Base-by-base conservation (phyloP, 768 basidiomycete species). In the Suillus brevipes region DNA sequence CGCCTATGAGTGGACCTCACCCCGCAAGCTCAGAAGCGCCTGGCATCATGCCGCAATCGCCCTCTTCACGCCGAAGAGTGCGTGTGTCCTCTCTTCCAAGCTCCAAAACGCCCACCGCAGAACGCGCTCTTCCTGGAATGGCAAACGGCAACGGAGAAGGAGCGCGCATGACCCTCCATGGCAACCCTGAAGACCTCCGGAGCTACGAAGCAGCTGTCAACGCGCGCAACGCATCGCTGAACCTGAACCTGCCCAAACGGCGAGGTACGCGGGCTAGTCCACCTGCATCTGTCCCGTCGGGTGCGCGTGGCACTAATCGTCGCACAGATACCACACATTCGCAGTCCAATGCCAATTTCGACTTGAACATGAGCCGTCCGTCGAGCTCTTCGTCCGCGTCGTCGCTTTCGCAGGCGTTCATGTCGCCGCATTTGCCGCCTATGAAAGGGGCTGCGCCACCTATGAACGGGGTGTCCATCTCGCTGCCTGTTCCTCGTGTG, bases 151-250 rank as follows among this genome's bases (percentile, higher is more conserved):
- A 74, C n/a, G 58, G 38, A 42, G 58, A 59, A 40, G 80, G 74
- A 49, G 72, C 75, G 74, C 77, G 81, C 23, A 77, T 79, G 62
- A 83, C 82, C 36, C 61, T 80, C 50, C 81, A 85, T 61, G 82
- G 72, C 8, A 78, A 79, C 45, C 71, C 79, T 50, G 91, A 93
- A 16, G 91, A 92, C 69, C 67, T 93, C 66, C 79, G 83, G 65
- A 84, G 85, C 64, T 93, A 93, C 64, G 89, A 91, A 71, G 89
- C 89, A 49, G 91, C 91, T 5, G 87, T 92, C 18, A 75, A 91
- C 61, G 90, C 91, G 38, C 80, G 89, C 60, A 87, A 83, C 71
- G 81, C 89, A 25, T 84, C 88, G 1, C 82, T 84, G 64, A 83
- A 79, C 64, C 73, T 91, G 47, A 88, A 84, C 67, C 75, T 90